These are phyloP conservation scores for Aspergillus coremiiformis DNA, from an alignment of 495 filamentous ascomycete species.

Conservation along the genomic window DNA sequence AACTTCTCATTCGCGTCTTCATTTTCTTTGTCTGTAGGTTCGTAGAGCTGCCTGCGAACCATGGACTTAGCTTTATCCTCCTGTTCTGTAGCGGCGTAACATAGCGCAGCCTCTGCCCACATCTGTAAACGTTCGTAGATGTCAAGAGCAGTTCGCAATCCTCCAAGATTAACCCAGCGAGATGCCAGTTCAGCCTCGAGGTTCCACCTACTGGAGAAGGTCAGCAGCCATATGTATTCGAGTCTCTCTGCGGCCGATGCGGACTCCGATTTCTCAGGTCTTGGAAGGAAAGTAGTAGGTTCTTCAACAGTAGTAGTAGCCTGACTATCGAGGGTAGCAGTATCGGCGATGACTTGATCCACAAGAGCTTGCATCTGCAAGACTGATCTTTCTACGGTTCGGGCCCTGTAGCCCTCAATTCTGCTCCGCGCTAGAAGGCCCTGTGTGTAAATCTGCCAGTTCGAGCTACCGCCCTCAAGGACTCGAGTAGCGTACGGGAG, in stretches of 20 bases:
- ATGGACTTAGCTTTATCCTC: slow-evolving; percentile 76
- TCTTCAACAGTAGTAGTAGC: slow-evolving; percentile 18
- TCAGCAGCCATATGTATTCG: slow-evolving; percentile 72
- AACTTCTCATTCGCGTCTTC: slow-evolving; percentile 52
- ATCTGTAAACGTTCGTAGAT: slow-evolving; percentile 93
- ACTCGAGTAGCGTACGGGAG: slow-evolving; percentile 85
- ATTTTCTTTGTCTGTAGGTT: slow-evolving; percentile 39
- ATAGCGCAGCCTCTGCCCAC: slow-evolving; percentile 93
- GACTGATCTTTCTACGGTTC: slow-evolving; percentile 82
- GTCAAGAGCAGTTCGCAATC: slow-evolving; percentile 80
- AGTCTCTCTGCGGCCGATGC: slow-evolving; percentile 71
- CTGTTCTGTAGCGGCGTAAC: slow-evolving; percentile 69
- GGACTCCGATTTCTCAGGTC: slow-evolving; percentile 64
- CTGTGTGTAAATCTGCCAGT: slow-evolving; percentile 98
- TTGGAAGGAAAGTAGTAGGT: slow-evolving; percentile 73
- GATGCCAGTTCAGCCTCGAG: slow-evolving; percentile 89
- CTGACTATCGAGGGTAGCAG: slow-evolving; percentile 40
- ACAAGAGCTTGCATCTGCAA: slow-evolving; percentile 94
- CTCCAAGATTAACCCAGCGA: slow-evolving; percentile 81
- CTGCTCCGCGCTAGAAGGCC: slow-evolving; percentile 80
- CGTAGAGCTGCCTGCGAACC: slow-evolving; percentile 70
- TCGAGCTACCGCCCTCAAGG: slow-evolving; percentile 78
- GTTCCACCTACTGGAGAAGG: slow-evolving; percentile 82
- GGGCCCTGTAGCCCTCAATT: slow-evolving; percentile 75
- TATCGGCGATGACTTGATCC: slow-evolving; percentile 92